Evolutionary conservation across 108 stramenopile species (phyloP).

Genomic region (Skeletonema potamos): DNA sequence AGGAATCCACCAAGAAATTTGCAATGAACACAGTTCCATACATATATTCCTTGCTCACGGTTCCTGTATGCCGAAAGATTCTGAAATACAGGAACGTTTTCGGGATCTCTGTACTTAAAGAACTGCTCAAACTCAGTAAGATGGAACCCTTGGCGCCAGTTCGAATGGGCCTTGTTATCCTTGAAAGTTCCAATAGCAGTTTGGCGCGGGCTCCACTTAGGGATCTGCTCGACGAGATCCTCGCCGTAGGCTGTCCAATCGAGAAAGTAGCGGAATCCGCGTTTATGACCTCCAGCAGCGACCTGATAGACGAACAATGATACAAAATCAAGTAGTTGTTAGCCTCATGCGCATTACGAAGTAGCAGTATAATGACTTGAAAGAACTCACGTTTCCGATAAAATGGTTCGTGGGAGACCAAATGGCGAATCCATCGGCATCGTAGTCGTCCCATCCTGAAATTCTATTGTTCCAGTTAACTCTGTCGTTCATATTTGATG

Average conservation of each 20-base stretch:
- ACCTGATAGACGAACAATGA: neutral
- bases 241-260: slow-evolving; percentile 14
- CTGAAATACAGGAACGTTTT: slow-evolving; percentile 26
- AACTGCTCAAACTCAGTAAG: slow-evolving; percentile 33
- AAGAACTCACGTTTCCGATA: slow-evolving; percentile 33
- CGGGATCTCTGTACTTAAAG: slow-evolving; percentile 16
- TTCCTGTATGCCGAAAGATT: slow-evolving; percentile 38
- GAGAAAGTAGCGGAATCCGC: slow-evolving; percentile 16
- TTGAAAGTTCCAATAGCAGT: slow-evolving; percentile 30
- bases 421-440: slow-evolving; percentile 21
- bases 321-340: neutral
- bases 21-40: slow-evolving; percentile 19
- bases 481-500: neutral
- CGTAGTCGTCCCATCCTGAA: slow-evolving; percentile 7
- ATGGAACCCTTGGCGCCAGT: slow-evolving; percentile 29
- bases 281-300: slow-evolving; percentile 39
- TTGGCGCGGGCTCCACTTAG: slow-evolving; percentile 7
- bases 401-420: slow-evolving; percentile 24
- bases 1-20: slow-evolving; percentile 28
- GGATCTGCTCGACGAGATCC: slow-evolving; percentile 1
- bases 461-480: neutral
- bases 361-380: neutral
- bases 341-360: neutral
- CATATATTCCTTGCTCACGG: slow-evolving; percentile 29
- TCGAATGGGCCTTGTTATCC: slow-evolving; percentile 42